Evolutionary conservation across 2,329 filamentous ascomycete species (phyloP).

Genomic region (Neurospora sp.): DNA sequence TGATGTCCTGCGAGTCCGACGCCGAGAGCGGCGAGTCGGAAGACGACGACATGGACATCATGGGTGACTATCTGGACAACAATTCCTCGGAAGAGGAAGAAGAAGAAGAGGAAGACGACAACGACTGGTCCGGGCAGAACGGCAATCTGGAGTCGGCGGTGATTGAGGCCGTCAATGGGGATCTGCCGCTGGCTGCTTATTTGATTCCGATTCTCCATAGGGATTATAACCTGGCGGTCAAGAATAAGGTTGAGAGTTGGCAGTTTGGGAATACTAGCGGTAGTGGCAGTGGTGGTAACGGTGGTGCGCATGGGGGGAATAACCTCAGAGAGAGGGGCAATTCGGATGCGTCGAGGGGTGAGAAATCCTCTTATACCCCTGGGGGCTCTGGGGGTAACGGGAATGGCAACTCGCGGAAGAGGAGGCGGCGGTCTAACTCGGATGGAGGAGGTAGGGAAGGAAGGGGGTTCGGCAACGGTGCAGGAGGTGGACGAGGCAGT

Average conservation of each 20-base stretch:
- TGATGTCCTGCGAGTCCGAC: not conserved
- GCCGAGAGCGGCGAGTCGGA: not conserved
- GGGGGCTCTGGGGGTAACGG: constrained; percentile 2
- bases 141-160: constrained; percentile 17
- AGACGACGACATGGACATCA: not conserved
- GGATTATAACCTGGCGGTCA: constrained; percentile 11
- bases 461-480: constrained; percentile 7
- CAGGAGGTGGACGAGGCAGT: constrained; percentile 7
- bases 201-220: constrained; percentile 17
- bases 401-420: constrained; percentile 9
- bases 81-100: not conserved
- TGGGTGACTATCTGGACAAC: not conserved
- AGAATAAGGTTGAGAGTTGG: constrained; percentile 19
- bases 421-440: constrained; percentile 9
- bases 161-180: constrained; percentile 15
- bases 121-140: constrained; percentile 16
- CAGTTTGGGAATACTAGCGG: constrained; percentile 6
- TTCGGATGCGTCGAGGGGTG: constrained; percentile 2
- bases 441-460: constrained; percentile 6
- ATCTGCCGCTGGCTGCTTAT: constrained; percentile 16
- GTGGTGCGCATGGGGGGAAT: not conserved
- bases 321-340: constrained; percentile 1
- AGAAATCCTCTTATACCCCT: constrained; percentile 1
- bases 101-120: constrained; percentile 11
- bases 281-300: not conserved